Evolutionary conservation across 2,329 filamentous ascomycete species (phyloP).

Genomic region (Corniculantispora saksenae): DNA sequence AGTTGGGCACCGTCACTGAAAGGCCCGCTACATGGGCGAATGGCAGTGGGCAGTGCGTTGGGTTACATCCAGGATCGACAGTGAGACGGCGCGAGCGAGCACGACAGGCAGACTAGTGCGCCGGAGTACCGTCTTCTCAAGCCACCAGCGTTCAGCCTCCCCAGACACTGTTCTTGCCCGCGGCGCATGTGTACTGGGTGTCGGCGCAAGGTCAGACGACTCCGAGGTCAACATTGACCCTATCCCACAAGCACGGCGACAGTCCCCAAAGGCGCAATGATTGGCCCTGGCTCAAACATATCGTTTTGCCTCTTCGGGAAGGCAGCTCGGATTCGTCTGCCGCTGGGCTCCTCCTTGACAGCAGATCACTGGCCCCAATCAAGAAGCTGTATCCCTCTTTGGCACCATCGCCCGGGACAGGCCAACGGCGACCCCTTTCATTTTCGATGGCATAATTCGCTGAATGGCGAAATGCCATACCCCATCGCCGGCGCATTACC

Average conservation of each 20-base stretch:
- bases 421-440: neutral
- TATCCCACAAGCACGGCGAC: neutral
- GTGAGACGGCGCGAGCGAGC: neutral
- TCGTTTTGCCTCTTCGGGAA: constrained; percentile 6
- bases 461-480: neutral
- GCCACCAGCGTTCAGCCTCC: neutral
- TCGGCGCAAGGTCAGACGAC: neutral
- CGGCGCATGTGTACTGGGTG: neutral
- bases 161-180: neutral
- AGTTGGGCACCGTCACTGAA: neutral
- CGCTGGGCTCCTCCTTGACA: neutral
- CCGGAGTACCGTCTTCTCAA: neutral
- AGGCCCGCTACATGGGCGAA: neutral
- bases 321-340: constrained; percentile 3
- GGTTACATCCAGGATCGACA: constrained; percentile 12
- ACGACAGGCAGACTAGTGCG: neutral
- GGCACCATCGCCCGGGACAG: neutral
- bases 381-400: constrained; percentile 3
- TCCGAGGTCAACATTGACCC: neutral
- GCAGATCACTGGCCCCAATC: neutral
- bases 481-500: neutral
- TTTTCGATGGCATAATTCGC: neutral
- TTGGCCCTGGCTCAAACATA: neutral
- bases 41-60: neutral
- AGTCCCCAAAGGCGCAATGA: constrained; percentile 11